Evolutionary conservation across 768 basidiomycete genomes (phyloP), one percentile per base, ranked within the genome.

Genomic region (Suillus brevipes): DNA sequence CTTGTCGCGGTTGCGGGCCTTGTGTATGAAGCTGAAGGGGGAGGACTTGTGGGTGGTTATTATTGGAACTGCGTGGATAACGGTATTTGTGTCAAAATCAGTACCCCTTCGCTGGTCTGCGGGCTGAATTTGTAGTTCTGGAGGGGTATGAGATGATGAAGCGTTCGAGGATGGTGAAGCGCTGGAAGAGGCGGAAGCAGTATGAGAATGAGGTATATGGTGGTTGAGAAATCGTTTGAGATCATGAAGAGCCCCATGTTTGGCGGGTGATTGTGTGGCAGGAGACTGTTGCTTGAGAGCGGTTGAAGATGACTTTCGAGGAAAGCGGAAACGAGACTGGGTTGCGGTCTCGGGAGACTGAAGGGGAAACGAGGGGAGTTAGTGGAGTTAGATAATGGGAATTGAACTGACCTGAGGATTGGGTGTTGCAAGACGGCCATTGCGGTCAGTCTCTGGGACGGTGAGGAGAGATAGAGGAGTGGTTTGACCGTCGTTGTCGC

Each of bases 141-240:
- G 63, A 28, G 73, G 75, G 0, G 74, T 70, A 60, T 74, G 74
- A 1, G 75, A 73, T 6, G 75, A 71, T 55, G 72, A 65, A 59
- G 72, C 75, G 18, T 71, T 67, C 0, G 73, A 72, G 67, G 77
- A 67, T 36, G 73, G 62, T 68, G 70, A 40, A 64, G 74, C 50
- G 70, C 71, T 53, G 69, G 69, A 43, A 1, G 66, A 69, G 47
- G 68, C 67, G 63, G 61, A 67, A 34, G 61, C 57, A 58, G 74
- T 67, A 64, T 77, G 73, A 55, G 79, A 79, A 70, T 91, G 88
- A 65, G 87, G 87, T 58, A 97, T 88, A 79, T 97, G 94, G 78
- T 92, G 87, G 79, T 97, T 93, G 67, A 99, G 85, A 81, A 99
- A 97, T 36, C 95, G 91, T 75, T 94, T 94, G 72, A 98, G 88